A percentile compares a stretch with the other conserved stretches of the same genome.
Conservation (phyloP, 1,284 basidiomycete genomes). For the Macrocystidia cucumis region DNA sequence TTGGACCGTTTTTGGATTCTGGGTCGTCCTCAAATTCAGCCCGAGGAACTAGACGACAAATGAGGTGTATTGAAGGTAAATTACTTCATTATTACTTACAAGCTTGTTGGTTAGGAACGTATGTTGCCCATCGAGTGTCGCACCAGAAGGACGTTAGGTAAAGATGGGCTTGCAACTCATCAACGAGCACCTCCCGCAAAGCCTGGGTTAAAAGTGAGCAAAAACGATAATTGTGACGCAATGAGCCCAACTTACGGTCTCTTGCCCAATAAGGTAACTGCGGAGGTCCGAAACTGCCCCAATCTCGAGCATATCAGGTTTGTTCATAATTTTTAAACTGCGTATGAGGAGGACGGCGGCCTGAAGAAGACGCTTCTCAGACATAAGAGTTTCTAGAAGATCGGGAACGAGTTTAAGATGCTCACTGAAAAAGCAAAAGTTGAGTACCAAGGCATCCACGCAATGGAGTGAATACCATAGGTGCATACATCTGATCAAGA, state of each 20-base stretch:
- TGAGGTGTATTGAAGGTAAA: no score
- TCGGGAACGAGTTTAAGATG: slow-evolving; percentile 90
- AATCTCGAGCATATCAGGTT: slow-evolving; percentile 89
- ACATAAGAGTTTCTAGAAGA: slow-evolving; percentile 87
- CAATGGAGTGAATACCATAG: background rate
- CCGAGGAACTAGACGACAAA: slow-evolving; percentile 37
- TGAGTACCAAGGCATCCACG: slow-evolving; percentile 1
- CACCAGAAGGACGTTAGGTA: slow-evolving; percentile 97
- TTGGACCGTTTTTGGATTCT: slow-evolving; percentile 15
- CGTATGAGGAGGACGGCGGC: slow-evolving; percentile 86
- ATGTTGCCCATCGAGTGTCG: slow-evolving; percentile 86
- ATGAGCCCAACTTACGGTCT: slow-evolving; percentile 46
- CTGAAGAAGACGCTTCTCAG: slow-evolving; percentile 90
- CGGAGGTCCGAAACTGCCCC: slow-evolving; percentile 89
- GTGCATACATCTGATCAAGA: slow-evolving; percentile 86
- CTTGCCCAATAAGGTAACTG: slow-evolving; percentile 82
- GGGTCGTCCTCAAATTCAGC: slow-evolving; percentile 51
- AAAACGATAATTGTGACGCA: background rate
- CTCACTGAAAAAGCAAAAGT: slow-evolving; percentile 50
- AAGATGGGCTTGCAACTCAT: slow-evolving; percentile 96
- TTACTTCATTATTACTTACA: slow-evolving; percentile 43
- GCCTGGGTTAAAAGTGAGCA: slow-evolving; percentile 43
- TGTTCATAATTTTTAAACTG: slow-evolving; percentile 88
- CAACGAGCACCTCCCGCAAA: slow-evolving; percentile 86
- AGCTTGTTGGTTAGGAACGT: slow-evolving; percentile 71